Conservation (phyloP, 2,329 filamentous ascomycete species). For the Colletotrichum truncatum region DNA sequence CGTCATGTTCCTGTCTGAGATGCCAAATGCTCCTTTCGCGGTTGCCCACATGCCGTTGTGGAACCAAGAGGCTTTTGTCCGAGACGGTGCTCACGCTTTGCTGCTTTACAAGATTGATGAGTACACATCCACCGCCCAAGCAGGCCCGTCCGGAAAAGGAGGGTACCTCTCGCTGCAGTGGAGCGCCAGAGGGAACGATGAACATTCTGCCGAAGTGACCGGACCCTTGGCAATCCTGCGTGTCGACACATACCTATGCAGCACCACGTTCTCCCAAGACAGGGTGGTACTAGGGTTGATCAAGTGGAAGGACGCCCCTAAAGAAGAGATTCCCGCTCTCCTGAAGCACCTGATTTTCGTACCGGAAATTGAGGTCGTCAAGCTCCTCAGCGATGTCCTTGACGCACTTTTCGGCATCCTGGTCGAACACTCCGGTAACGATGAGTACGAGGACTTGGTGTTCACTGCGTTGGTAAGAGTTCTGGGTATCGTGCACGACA, state of each 20-base stretch:
- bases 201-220: constrained; percentile 77
- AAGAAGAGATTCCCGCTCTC: constrained; percentile 76
- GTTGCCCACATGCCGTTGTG: constrained; percentile 93
- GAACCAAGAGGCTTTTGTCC: constrained; percentile 89
- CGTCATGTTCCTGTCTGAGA: constrained; percentile 88
- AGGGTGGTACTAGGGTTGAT: constrained; percentile 84
- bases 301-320: constrained; percentile 82
- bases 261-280: constrained; percentile 94
- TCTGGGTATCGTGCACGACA: constrained; percentile 91
- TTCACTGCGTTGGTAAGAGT: constrained; percentile 92
- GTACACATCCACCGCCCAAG: constrained; percentile 75
- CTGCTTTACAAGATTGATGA: constrained; percentile 94
- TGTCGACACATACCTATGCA: constrained; percentile 88
- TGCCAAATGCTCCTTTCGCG: constrained; percentile 88
- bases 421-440: constrained; percentile 88
- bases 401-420: constrained; percentile 91
- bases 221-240: constrained; percentile 83
- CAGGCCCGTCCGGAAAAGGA: constrained; percentile 74
- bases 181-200: constrained; percentile 73
- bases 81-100: constrained; percentile 83
- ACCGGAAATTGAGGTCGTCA: constrained; percentile 97
- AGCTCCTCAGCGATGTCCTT: constrained; percentile 88
- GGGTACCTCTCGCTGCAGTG: constrained; percentile 89
- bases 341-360: constrained; percentile 90
- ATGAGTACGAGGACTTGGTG: constrained; percentile 91